Base-by-base conservation (phyloP, 2,329 filamentous ascomycete species). In the Penicillium glabrum region DNA sequence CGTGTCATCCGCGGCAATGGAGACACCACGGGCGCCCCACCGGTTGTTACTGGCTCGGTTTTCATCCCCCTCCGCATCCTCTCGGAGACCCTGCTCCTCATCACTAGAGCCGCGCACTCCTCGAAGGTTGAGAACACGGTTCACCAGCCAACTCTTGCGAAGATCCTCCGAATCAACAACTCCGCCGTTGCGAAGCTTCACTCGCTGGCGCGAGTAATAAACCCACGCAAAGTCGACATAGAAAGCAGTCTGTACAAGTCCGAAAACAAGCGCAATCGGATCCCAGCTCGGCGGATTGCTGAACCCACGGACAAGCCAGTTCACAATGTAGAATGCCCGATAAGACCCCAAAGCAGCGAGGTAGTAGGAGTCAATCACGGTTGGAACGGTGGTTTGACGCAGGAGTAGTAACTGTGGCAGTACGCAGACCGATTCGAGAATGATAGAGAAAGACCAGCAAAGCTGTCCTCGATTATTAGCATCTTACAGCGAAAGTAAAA, bases 161-260 rank as follows among this genome's bases (percentile, higher is more conserved):
- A 96, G 81, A 71, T 98, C 93, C 63, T 97, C 93, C 4, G 89
- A 88, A 70, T 98, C 93, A 14, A 98, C 91, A 19, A 97, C 82
- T 7, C 91, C 91, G 45, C 93, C 93, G 63, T 86, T 88, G 60
- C 93, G 85, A 16, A 98, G 86, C 86, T 97, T 97, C 69, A 98
- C 92, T 56, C 93, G 86, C 79, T 97, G 93, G 61, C 93, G 85
- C 11, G 89, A 90, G 79, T 90, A 97, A 80, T 98, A 98, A 1
- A 98, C 92, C 92, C 93, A 97, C 35, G 91, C 92, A 72, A 98
- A 98, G 76, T 98, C 93, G 65, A 93, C 73, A 75, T 97, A 97
- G 44, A 97, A 85, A 1, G 89, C 87, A 0, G 92, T 97, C 78
- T 98, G 93, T 26, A 98, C 80, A 58, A 96, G 79, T 54, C 93